Percentiles rank a stretch among this genome's conserved stretches.
These are phyloP conservation scores for Flaveria robusta DNA, from an alignment of 129 eudicot genomes.

Conservation along the genomic window DNA sequence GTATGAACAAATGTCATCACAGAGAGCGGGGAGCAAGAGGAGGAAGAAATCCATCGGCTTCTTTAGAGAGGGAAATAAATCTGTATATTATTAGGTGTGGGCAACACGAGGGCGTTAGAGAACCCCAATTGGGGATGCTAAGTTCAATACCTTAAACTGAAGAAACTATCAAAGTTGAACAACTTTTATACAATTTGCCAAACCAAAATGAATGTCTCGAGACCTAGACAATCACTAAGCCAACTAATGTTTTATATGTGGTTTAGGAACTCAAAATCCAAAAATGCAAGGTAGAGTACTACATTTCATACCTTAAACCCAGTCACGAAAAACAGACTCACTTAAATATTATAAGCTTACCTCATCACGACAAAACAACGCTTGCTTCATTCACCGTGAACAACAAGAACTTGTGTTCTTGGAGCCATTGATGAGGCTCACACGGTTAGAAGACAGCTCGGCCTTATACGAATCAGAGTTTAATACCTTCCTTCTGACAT, in stretches of 20 bases:
- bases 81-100: too few relatives aligned
- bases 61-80: too few relatives aligned
- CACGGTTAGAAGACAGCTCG: slow-evolving; percentile 72
- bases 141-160: too few relatives aligned
- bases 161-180: too few relatives aligned
- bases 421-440: slow-evolving; percentile 53
- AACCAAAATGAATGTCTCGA: not conserved
- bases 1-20: too few relatives aligned
- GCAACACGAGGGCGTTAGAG: too few relatives aligned
- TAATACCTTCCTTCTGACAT: slow-evolving; percentile 65
- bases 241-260: slow-evolving; percentile 20
- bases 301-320: slow-evolving; percentile 23
- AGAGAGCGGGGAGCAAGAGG: too few relatives aligned
- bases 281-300: slow-evolving; percentile 8
- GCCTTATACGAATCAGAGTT: slow-evolving; percentile 82
- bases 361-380: slow-evolving; percentile 20
- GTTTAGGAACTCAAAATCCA: slow-evolving; percentile 4
- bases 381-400: slow-evolving; percentile 43
- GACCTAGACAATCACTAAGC: not conserved
- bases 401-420: slow-evolving; percentile 52
- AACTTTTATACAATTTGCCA: too few relatives aligned
- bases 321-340: not conserved
- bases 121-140: too few relatives aligned
- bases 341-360: slow-evolving; percentile 1
- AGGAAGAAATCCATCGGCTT: too few relatives aligned